Evolutionary conservation across 345 rosid genomes (phyloP), one percentile per base, ranked within the genome.

Genomic region (Lumnitzera littorea): DNA sequence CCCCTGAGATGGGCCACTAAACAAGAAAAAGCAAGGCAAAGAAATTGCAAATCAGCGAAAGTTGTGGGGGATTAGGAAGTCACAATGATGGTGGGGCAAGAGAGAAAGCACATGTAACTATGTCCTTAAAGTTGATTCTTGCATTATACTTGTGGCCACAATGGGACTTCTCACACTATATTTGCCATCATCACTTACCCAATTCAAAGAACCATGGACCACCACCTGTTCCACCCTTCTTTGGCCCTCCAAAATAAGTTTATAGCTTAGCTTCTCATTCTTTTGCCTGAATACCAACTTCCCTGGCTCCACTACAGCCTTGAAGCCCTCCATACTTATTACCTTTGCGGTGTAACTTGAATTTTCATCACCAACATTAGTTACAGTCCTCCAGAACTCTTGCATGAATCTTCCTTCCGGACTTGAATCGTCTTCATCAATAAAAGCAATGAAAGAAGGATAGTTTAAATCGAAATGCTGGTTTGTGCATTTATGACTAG

Each of bases 181-280:
- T 48, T 76, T 70, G 2, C 85, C 83, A 15, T 57, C 41, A 58
- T 82, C 84, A 70, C 80, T 80, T 53, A 71, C 71, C 96, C 91
- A 88, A 51, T 71, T 75, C 71, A 83, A 51, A 15, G 63, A 60
- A 13, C 91, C 91, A 66, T 78, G 65, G 46, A 77, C 47, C 57
- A 72, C 78, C 2, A 36, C 72, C 10, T 77, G 76, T 60, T 64
- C 60, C 77, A 81, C 58, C 43, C 46, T 51, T 46, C 53, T 64
- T 2, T 82, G 82, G 24, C 79, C 88, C 72, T 77, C 85, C 54
- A 86, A 24, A 31, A 57, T 73, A 4, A 89, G 72, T 64, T 61
- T 79, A 58, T 74, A 89, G 63, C 84, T 79, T 53, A 68, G 71
- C 67, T 65, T 73, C 70, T 84, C 82, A 62, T 76, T 24, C 73